Conservation (phyloP, 1,284 basidiomycete genomes). For the Flammula alnicola region DNA sequence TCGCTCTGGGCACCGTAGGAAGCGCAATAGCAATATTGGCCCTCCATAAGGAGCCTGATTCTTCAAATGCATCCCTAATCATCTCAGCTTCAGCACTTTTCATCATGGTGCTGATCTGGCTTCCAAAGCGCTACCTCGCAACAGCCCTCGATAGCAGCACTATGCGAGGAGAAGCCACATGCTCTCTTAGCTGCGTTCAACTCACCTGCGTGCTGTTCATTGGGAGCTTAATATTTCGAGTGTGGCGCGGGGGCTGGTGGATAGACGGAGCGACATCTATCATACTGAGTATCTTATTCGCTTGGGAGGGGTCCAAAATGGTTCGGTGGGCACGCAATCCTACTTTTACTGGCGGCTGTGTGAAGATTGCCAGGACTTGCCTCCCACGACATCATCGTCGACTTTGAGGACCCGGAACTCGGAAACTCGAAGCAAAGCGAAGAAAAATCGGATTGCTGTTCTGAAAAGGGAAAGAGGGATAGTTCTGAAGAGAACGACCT, state of each 20-base stretch:
- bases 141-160: constrained; percentile 45
- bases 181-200: constrained; percentile 39
- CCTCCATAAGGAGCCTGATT: constrained; percentile 39
- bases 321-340: no score
- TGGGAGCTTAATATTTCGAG: constrained; percentile 33
- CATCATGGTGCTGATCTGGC: constrained; percentile 45
- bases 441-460: no score
- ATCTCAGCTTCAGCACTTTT: constrained; percentile 45
- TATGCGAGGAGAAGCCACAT: constrained; percentile 47
- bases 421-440: no score
- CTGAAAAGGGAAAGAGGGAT: no score
- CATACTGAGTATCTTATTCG: constrained; percentile 44
- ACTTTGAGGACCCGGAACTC: no score
- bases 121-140: constrained; percentile 49
- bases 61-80: constrained; percentile 43
- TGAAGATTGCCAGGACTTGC: no score
- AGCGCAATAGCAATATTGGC: constrained; percentile 41
- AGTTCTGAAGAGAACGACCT: no score
- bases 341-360: no score
- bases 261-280: constrained; percentile 47
- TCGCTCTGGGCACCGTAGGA: constrained; percentile 39
- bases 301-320: no score
- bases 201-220: constrained; percentile 34
- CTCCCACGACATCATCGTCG: no score
- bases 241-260: constrained; percentile 53